Evolutionary conservation across 768 basidiomycete genomes (phyloP).

Genomic region (Leccinum imitatum): DNA sequence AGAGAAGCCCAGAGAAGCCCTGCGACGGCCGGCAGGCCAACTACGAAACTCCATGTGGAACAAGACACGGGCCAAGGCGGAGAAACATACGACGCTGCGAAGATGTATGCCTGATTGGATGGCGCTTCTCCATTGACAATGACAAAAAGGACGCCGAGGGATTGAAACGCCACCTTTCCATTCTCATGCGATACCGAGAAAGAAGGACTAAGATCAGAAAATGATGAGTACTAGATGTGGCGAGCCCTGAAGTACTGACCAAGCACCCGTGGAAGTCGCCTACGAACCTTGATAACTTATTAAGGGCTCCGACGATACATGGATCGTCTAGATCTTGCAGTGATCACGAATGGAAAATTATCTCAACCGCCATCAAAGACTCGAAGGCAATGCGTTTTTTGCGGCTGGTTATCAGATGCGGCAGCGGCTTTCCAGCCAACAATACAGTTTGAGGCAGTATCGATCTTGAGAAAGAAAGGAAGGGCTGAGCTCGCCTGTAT

Average conservation of each 20-base stretch:
- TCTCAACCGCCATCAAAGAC: background rate
- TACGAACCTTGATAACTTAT: background rate
- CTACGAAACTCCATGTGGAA: background rate
- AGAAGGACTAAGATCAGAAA: background rate
- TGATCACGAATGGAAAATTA: background rate
- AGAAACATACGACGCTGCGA: background rate
- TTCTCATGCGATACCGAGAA: background rate
- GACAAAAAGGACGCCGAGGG: background rate
- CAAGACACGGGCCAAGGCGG: background rate
- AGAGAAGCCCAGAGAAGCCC: background rate
- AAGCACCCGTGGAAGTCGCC: background rate
- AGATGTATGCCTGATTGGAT: background rate
- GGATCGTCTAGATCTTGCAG: background rate
- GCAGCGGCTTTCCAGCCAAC: background rate
- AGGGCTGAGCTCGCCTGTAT: background rate
- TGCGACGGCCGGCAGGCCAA: background rate
- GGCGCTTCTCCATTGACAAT: background rate
- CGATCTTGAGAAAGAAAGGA: background rate
- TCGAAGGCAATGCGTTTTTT: background rate
- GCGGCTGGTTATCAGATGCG: background rate
- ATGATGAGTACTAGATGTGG: background rate
- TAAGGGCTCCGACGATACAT: background rate
- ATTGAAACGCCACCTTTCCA: background rate
- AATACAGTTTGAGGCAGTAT: background rate
- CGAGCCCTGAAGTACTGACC: background rate